Conservation (phyloP, 2,329 filamentous ascomycete species). For the Ascomycota sp. region DNA sequence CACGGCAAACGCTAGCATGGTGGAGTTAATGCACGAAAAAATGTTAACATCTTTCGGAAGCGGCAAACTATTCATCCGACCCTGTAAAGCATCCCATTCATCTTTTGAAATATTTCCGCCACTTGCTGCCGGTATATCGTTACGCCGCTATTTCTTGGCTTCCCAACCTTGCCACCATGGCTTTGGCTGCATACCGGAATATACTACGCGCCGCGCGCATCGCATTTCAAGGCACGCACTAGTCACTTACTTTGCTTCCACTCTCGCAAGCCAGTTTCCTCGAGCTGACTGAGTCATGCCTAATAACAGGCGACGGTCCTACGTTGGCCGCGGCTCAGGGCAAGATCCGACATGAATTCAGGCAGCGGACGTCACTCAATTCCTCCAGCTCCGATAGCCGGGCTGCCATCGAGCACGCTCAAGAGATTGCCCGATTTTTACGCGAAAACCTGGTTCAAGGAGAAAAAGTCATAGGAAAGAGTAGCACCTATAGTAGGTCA, state of each 20-base stretch:
- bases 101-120: too few species aligned
- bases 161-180: slow-evolving; percentile 22
- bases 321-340: slow-evolving; percentile 47
- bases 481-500: slow-evolving; percentile 36
- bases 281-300: neutral
- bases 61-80: neutral
- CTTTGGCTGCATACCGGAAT: slow-evolving; percentile 56
- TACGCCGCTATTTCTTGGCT: neutral
- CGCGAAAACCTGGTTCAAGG: slow-evolving; percentile 79
- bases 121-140: too few species aligned
- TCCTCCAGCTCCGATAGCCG: slow-evolving; percentile 33
- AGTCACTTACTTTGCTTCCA: neutral
- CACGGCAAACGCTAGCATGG: too few species aligned
- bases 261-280: neutral
- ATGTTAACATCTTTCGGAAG: too few species aligned
- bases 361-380: slow-evolving; percentile 36
- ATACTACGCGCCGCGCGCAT: slow-evolving; percentile 60
- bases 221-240: slow-evolving; percentile 52
- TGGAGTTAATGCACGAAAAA: too few species aligned
- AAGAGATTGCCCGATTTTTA: slow-evolving; percentile 62
- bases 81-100: too few species aligned
- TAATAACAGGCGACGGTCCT: slow-evolving; percentile 38
- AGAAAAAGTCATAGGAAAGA: slow-evolving; percentile 19
- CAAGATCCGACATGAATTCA: slow-evolving; percentile 55
- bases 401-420: slow-evolving; percentile 51